Percentiles rank a stretch among this genome's conserved stretches.
Conservation (phyloP, 2,329 filamentous ascomycete species). For the Apiospora aurea region DNA sequence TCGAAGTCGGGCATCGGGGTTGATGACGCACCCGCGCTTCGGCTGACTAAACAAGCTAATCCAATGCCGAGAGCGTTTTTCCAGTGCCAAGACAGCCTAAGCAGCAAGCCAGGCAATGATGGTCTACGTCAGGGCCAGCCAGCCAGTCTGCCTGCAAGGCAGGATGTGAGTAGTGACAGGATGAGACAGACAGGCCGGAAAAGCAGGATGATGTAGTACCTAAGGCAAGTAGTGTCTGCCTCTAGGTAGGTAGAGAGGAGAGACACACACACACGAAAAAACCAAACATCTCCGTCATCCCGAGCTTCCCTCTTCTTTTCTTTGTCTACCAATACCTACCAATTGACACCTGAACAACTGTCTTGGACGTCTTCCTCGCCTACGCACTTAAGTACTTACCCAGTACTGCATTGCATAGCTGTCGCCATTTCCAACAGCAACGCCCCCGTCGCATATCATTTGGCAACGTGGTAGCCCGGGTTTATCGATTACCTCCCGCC, state of each 20-base stretch:
- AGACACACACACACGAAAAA: background rate
- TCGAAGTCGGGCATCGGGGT: constrained; percentile 12
- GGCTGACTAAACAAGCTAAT: constrained; percentile 1
- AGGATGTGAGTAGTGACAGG: background rate
- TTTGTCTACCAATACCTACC: background rate
- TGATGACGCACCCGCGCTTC: background rate
- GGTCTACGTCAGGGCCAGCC: constrained; percentile 17
- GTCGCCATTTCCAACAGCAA: background rate
- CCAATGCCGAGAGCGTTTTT: constrained; percentile 2
- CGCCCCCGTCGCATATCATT: background rate
- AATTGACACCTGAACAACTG: background rate
- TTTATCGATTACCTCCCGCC: background rate
- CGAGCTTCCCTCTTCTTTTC: background rate
- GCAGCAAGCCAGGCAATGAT: background rate
- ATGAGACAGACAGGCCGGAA: background rate
- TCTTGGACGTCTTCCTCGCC: background rate
- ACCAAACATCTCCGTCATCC: background rate
- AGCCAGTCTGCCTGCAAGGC: background rate
- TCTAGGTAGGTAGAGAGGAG: background rate
- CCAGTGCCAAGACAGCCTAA: constrained; percentile 3
- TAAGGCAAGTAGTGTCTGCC: background rate
- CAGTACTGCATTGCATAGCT: background rate
- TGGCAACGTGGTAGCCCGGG: background rate
- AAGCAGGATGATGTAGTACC: constrained; percentile 8
- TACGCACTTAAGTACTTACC: background rate